Conservation (phyloP, 208 protist species). For the Balamuthia mandrillaris region DNA sequence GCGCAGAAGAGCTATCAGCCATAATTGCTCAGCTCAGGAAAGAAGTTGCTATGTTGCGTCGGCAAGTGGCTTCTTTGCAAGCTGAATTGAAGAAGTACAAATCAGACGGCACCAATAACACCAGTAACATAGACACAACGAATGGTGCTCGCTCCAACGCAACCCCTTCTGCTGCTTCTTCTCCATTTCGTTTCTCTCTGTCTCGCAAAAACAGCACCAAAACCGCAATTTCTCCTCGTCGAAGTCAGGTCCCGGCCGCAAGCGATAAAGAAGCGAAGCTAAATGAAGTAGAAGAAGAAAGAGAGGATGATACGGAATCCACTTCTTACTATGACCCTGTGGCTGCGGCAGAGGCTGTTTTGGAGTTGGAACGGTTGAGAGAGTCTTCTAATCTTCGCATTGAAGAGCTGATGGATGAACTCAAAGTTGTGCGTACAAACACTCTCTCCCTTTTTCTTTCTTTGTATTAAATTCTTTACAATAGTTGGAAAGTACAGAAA, state of each 20-base stretch:
- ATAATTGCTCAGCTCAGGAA: conserved; percentile 41
- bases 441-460: neutral
- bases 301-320: neutral
- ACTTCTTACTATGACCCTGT: conserved; percentile 6
- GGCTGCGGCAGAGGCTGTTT: neutral
- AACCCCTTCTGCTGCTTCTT: neutral
- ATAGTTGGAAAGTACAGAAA: no score
- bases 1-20: conserved; percentile 54
- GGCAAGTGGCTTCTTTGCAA: conserved; percentile 35
- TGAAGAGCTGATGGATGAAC: conserved; percentile 39
- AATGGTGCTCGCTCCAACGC: neutral
- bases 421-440: neutral
- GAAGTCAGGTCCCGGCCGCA: neutral
- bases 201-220: neutral
- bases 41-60: conserved; percentile 39
- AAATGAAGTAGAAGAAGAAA: neutral
- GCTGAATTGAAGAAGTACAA: conserved; percentile 3
- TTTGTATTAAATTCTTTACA: neutral
- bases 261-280: neutral
- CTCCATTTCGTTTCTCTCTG: neutral
- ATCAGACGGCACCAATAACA: neutral
- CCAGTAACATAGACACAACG: neutral
- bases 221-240: neutral
- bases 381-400: neutral
- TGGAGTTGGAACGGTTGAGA: conserved; percentile 29